Percentiles rank a stretch among this genome's conserved stretches.
phyloP scores from a whole-genome alignment of 768 basidiomycete species.

The Xerocomellus intermedius region DNA sequence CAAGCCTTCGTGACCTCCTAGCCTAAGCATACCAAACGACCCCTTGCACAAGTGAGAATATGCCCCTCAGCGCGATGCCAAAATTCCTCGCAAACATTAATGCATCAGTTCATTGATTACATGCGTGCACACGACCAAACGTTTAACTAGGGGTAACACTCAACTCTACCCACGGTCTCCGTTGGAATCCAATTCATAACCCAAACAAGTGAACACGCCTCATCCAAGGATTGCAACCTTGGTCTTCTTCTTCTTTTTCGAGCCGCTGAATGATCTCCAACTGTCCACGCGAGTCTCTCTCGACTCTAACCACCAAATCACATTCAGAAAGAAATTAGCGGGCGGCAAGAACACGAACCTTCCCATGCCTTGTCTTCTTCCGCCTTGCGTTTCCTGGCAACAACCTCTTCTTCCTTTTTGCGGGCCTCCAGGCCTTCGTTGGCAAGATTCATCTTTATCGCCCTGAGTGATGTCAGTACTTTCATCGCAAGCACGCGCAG shows the following conservation, averaged over 20 bases:
- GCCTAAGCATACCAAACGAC: no score
- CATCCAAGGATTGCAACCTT: constrained; percentile 68
- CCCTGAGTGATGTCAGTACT: constrained; percentile 44
- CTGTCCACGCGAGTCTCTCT: constrained; percentile 82
- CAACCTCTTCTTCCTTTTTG: constrained; percentile 86
- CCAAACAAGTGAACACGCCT: constrained; percentile 18
- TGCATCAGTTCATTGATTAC: constrained; percentile 10
- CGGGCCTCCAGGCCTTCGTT: constrained; percentile 92
- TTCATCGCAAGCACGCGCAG: not conserved
- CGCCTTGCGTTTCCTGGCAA: constrained; percentile 75
- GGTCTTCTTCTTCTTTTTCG: constrained; percentile 83
- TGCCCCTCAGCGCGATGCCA: not conserved
- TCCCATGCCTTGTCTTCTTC: constrained; percentile 91
- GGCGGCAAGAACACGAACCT: constrained; percentile 45
- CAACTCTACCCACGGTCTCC: not conserved
- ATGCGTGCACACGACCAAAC: constrained; percentile 4
- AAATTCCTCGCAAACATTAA: not conserved
- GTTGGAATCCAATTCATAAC: not conserved
- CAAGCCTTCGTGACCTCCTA: not conserved
- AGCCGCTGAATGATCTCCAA: constrained; percentile 69
- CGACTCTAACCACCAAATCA: constrained; percentile 44
- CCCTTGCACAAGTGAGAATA: no score
- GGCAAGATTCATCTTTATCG: constrained; percentile 86
- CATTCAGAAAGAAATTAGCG: not conserved
- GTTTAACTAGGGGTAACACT: constrained; percentile 12